Evolutionary conservation across 768 basidiomycete species (phyloP).

Genomic region (Xerocomellus intermedius): DNA sequence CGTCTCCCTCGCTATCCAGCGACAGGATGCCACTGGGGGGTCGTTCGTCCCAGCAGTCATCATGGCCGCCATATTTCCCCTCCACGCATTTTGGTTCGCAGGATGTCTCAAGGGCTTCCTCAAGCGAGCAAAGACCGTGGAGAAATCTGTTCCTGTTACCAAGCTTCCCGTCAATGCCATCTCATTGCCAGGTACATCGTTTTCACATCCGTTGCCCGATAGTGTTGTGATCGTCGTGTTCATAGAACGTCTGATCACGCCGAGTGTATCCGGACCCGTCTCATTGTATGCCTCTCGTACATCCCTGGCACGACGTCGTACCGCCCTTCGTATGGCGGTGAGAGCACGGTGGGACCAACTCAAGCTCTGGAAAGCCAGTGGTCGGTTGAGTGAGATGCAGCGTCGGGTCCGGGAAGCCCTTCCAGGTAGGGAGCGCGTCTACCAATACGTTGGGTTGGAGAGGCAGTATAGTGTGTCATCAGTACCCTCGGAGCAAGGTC

Average conservation of each 20-base stretch:
- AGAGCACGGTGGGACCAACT: conserved; percentile 32
- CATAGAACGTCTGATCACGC: conserved; percentile 18
- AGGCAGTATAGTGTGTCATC: not conserved
- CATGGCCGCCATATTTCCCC: conserved; percentile 41
- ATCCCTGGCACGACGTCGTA: conserved; percentile 28
- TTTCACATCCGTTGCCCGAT: not conserved
- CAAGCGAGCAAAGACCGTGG: conserved; percentile 24
- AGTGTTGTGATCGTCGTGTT: not conserved
- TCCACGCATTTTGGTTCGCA: conserved; percentile 55
- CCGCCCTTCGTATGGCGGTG: conserved; percentile 27
- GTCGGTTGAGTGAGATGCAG: conserved; percentile 28
- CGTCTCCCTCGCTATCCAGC: conserved; percentile 31
- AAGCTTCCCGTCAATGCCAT: conserved; percentile 2
- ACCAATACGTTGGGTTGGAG: conserved; percentile 32
- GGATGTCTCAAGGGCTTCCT: conserved; percentile 50
- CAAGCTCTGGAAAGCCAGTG: conserved; percentile 23
- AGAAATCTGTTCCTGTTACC: not conserved
- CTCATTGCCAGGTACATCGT: conserved; percentile 9
- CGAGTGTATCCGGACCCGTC: conserved; percentile 1
- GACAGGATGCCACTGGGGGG: conserved; percentile 30
- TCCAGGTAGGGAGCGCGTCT: conserved; percentile 28
- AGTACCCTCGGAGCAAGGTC: not conserved
- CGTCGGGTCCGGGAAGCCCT: conserved; percentile 30
- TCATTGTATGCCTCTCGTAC: conserved; percentile 17
- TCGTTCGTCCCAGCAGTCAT: conserved; percentile 41